Percentiles rank a stretch among this genome's conserved stretches.
Evolutionary conservation across 371 early-diverging fungal genomes (phyloP).

Genomic region (Nematocida major): DNA sequence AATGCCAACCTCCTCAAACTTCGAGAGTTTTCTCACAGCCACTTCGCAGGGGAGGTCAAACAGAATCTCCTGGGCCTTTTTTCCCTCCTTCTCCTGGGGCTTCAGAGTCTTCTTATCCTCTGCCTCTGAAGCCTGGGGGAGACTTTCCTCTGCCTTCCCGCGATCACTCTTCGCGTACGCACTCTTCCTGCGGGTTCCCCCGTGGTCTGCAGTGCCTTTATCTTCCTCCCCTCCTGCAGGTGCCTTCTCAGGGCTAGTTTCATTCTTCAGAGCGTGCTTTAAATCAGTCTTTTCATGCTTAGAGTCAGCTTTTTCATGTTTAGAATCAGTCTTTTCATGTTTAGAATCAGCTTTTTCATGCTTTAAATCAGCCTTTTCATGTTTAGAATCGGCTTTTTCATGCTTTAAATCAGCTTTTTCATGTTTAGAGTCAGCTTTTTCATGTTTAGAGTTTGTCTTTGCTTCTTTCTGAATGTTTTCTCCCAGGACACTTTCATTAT

Average conservation of each 20-base stretch:
- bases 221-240: neutral
- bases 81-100: neutral
- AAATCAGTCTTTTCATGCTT: no score
- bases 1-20: conserved; percentile 29
- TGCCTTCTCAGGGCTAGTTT: neutral
- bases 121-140: neutral
- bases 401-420: no score
- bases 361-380: no score
- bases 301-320: no score
- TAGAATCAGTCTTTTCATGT: no score
- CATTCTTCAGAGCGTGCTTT: neutral
- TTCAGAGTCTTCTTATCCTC: neutral
- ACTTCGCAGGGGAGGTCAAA: conserved; percentile 34
- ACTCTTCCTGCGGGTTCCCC: no score
- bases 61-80: neutral
- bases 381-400: no score
- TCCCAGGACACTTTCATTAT: neutral
- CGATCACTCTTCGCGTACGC: no score
- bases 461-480: neutral
- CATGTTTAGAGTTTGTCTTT: neutral
- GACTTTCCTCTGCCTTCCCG: neutral
- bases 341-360: no score
- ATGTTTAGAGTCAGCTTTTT: no score
- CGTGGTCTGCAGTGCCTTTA: no score
- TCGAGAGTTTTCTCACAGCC: neutral